Conservation (phyloP, 495 filamentous ascomycete genomes). For the Aspergillus sclerotioniger region DNA sequence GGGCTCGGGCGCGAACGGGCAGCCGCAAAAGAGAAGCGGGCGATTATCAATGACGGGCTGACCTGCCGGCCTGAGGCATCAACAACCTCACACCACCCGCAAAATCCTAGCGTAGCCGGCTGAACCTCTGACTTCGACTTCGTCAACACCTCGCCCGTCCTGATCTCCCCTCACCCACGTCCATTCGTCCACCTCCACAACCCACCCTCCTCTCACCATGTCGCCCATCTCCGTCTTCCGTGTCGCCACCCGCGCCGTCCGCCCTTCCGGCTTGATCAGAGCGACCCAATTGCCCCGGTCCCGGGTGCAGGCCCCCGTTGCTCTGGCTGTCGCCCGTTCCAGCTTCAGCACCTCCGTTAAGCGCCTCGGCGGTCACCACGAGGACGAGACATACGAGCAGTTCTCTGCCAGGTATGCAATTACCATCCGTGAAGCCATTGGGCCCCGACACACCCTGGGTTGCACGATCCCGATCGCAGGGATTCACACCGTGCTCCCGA, state of each 20-base stretch:
- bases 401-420: constrained; percentile 89
- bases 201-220: constrained; percentile 44
- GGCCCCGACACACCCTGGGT: constrained; percentile 6
- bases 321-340: constrained; percentile 51
- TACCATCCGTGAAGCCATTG: constrained; percentile 29
- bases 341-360: constrained; percentile 69
- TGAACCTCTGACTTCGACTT: constrained; percentile 34
- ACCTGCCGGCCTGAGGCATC: constrained; percentile 27
- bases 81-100: constrained; percentile 47
- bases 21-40: constrained; percentile 12
- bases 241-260: constrained; percentile 64
- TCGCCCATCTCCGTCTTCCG: constrained; percentile 69
- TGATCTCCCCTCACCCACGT: constrained; percentile 34
- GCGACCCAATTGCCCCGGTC: constrained; percentile 57
- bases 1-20: constrained; percentile 19
- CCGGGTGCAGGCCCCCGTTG: constrained; percentile 53
- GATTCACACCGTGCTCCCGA: not conserved
- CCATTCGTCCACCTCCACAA: constrained; percentile 32
- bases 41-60: constrained; percentile 19
- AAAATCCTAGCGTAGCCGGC: constrained; percentile 44
- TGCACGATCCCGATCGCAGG: constrained; percentile 14
- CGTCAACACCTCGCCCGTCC: constrained; percentile 33
- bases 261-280: constrained; percentile 58
- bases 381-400: constrained; percentile 97
- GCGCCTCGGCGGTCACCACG: constrained; percentile 57